Evolutionary conservation across 192 early-diverging fungal genomes (phyloP).

Genomic region (Gonapodya sp.): DNA sequence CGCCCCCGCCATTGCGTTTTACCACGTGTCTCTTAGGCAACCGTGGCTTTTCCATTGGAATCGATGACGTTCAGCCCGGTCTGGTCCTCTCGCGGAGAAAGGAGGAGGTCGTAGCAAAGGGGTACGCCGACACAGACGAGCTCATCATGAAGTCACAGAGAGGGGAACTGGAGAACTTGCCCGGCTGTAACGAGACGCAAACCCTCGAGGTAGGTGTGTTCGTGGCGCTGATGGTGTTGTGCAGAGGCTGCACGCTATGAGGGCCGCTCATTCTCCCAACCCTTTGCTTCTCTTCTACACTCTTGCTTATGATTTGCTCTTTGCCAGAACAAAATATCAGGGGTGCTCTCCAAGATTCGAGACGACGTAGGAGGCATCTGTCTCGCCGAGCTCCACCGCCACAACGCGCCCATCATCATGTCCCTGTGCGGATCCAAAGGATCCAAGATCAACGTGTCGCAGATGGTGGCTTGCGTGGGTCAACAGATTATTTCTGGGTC

Average conservation of each 20-base stretch:
- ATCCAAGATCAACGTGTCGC: slow-evolving; percentile 94
- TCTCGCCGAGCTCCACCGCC: slow-evolving; percentile 82
- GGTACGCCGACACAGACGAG: slow-evolving; percentile 77
- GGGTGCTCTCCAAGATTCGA: slow-evolving; percentile 81
- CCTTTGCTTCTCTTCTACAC: background rate
- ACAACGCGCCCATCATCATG: slow-evolving; percentile 98
- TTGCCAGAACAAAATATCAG: slow-evolving; percentile 59
- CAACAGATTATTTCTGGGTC: slow-evolving; percentile 97
- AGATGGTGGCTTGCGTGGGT: slow-evolving; percentile 99
- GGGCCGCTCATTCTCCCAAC: background rate
- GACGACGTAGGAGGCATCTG: slow-evolving; percentile 84
- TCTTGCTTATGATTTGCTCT: slow-evolving; percentile 5
- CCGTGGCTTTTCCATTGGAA: slow-evolving; percentile 95
- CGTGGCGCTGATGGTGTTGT: background rate
- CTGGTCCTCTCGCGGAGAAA: slow-evolving; percentile 65
- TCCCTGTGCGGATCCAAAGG: slow-evolving; percentile 98
- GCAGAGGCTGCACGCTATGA: background rate
- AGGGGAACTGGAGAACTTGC: slow-evolving; percentile 68
- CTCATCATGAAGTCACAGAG: slow-evolving; percentile 56
- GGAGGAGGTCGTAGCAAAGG: slow-evolving; percentile 63
- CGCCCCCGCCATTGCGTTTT: background rate
- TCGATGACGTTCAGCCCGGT: slow-evolving; percentile 92
- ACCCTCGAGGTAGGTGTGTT: slow-evolving; percentile 62
- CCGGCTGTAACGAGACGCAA: slow-evolving; percentile 78
- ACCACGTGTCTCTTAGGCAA: slow-evolving; percentile 39